phyloP scores from a whole-genome alignment of 768 basidiomycete species.

The Hericium alpestre region DNA sequence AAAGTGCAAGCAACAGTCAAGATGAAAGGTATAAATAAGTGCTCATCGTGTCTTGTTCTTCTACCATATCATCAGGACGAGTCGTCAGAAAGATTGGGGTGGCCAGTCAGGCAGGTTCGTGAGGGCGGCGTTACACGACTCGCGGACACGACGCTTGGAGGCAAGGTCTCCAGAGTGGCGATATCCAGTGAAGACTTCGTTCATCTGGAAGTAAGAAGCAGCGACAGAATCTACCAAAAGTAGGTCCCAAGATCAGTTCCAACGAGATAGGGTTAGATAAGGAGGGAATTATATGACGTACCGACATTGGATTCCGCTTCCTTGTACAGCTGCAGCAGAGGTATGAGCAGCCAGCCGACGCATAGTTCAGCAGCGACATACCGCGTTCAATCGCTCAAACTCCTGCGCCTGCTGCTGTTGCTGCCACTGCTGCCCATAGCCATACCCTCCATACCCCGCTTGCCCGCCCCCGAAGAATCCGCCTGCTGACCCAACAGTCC shows the following conservation, averaged over 20 bases:
- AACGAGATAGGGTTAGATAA: background rate
- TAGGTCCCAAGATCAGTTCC: background rate
- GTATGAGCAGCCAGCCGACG: background rate
- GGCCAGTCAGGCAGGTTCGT: constrained; percentile 71
- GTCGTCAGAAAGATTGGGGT: constrained; percentile 11
- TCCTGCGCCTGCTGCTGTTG: constrained; percentile 25
- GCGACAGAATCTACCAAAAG: constrained; percentile 44
- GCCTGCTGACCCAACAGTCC: constrained; percentile 19
- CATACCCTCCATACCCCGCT: constrained; percentile 11
- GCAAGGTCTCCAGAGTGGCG: constrained; percentile 62
- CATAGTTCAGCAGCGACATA: constrained; percentile 23
- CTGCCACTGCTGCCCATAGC: background rate
- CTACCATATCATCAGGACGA: background rate
- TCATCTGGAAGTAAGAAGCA: constrained; percentile 66
- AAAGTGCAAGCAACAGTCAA: background rate
- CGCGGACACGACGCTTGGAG: constrained; percentile 66
- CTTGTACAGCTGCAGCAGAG: constrained; percentile 10
- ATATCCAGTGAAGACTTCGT: constrained; percentile 63
- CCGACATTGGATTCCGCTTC: constrained; percentile 46
- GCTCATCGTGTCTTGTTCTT: background rate
- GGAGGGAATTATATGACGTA: constrained; percentile 17
- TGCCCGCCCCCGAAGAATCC: constrained; percentile 24
- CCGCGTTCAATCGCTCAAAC: constrained; percentile 45
- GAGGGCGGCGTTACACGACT: constrained; percentile 69
- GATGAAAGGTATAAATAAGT: background rate